Evolutionary conservation across 1,284 basidiomycete species (phyloP), one percentile per base, ranked within the genome.

Genomic region (Moniliella sp.): DNA sequence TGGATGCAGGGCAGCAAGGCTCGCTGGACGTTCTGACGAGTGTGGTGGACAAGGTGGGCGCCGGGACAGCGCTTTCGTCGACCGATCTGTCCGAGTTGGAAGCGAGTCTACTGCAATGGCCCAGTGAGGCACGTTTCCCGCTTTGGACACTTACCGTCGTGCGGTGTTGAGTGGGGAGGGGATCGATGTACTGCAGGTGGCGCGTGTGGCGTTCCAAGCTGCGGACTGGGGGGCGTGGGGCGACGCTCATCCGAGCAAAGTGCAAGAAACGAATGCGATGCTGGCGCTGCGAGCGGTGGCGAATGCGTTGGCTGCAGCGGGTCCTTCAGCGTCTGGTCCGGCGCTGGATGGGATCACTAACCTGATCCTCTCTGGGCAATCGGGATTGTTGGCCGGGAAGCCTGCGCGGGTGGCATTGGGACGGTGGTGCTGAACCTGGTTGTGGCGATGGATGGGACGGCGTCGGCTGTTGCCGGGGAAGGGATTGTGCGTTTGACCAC

Each of bases 121-220:
- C 80, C 0, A 59, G 69, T 7, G 69, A 71, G 1, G 70, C 76
- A 40, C 71, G 78, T 4, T 88, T 91, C 63, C 88, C 88, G 35
- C 81, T 86, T 72, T 97, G 48, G 88, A 97, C 53, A 67, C 94
- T 5, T 68, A 74, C 29, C 74, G 88, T 17, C 66, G 83, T 17
- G 62, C 88, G 5, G 67, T 74, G n/a, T 74, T 71, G 0, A 72
- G 71, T 10, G 32, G 66, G 3, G 61, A 65, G 4, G 51, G 68
- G 0, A 66, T 58, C 9, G 50, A 70, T 30, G 67, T 69, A 23
- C 62, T 67, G 17, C 64, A 62, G 23, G 70, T 81, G 45, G 66
- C 78, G 9, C 62, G 69, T 5, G 65, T 69, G 4, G 60, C 84
- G 10, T 70, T 82, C 51, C 66, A 65, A 33, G 75, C 73, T 2